These are phyloP conservation scores for Serendipita vermifera DNA, from an alignment of 768 basidiomycete genomes.

Conservation along the genomic window DNA sequence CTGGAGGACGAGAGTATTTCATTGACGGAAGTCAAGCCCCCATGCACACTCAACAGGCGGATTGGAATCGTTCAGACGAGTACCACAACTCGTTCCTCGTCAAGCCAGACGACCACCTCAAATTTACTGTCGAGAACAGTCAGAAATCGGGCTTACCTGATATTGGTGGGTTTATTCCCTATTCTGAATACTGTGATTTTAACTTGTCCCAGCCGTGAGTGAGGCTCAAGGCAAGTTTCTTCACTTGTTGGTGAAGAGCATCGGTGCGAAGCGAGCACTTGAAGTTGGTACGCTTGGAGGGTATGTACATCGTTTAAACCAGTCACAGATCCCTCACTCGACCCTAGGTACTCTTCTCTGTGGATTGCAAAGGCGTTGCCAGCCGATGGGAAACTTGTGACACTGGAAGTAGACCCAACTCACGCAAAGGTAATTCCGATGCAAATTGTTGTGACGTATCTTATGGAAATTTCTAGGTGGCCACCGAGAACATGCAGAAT, in stretches of 20 bases:
- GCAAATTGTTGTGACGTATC: no score
- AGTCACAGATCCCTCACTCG: neutral
- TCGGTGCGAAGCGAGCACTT: slow-evolving; percentile 17
- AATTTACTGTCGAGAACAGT: slow-evolving; percentile 30
- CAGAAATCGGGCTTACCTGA: slow-evolving; percentile 34
- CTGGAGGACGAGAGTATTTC: neutral
- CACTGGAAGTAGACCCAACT: slow-evolving; percentile 22
- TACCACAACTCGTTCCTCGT: slow-evolving; percentile 48
- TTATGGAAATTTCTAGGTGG: slow-evolving; percentile 32
- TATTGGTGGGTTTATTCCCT: slow-evolving; percentile 13
- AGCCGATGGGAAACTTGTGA: slow-evolving; percentile 23
- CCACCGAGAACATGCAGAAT: slow-evolving; percentile 40
- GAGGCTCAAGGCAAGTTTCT: slow-evolving; percentile 16
- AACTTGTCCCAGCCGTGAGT: neutral
- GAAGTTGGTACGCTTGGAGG: slow-evolving; percentile 23
- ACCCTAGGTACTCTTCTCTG: slow-evolving; percentile 21
- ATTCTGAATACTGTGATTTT: neutral
- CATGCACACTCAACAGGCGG: slow-evolving; percentile 18
- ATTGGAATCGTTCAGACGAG: slow-evolving; percentile 40
- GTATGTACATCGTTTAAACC: slow-evolving; percentile 14
- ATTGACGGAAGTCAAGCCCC: no score
- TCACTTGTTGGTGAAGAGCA: slow-evolving; percentile 17
- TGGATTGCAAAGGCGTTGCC: slow-evolving; percentile 24
- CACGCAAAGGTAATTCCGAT: slow-evolving; percentile 20
- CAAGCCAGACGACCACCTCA: slow-evolving; percentile 31